phyloP scores from a whole-genome alignment of 352 stramenopile species.

The Pseudoperonospora humuli region DNA sequence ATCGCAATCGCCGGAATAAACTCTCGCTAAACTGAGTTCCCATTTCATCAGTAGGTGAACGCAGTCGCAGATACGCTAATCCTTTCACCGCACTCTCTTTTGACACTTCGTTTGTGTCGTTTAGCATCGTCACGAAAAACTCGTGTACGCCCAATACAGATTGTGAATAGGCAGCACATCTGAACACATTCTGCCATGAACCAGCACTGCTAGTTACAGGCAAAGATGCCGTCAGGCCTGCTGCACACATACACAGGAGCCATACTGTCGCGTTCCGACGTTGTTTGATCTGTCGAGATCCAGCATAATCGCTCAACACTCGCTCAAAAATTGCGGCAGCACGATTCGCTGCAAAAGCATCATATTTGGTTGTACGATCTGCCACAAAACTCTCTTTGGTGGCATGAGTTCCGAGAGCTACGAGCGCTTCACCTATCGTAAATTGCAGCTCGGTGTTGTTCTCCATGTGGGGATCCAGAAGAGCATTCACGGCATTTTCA shows the following conservation, averaged over 20 bases:
- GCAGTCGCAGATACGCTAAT: constrained; percentile 59
- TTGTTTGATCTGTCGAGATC: constrained; percentile 31
- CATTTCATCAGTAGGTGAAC: constrained; percentile 42
- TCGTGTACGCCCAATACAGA: constrained; percentile 50
- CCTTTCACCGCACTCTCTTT: constrained; percentile 77
- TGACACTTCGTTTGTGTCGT: constrained; percentile 50
- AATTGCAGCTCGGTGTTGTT: constrained; percentile 45
- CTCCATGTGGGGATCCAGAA: constrained; percentile 23
- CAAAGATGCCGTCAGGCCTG: constrained; percentile 21
- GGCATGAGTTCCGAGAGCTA: constrained; percentile 40
- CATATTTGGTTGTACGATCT: constrained; percentile 10
- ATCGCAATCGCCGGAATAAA: constrained; percentile 68
- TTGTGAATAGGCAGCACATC: constrained; percentile 18
- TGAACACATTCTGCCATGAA: constrained; percentile 33
- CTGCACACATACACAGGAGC: constrained; percentile 62
- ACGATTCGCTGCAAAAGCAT: constrained; percentile 24
- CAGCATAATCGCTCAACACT: constrained; percentile 29
- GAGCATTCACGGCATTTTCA: constrained; percentile 18
- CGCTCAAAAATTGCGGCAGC: constrained; percentile 32
- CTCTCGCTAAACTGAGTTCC: constrained; percentile 64
- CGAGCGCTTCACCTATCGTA: constrained; percentile 37
- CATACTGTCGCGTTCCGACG: constrained; percentile 54
- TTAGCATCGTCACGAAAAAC: constrained; percentile 75
- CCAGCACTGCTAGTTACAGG: neutral
- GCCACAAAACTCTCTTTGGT: constrained; percentile 13